Conservation (phyloP, 768 basidiomycete genomes). For the Melanogaster broomeanus region DNA sequence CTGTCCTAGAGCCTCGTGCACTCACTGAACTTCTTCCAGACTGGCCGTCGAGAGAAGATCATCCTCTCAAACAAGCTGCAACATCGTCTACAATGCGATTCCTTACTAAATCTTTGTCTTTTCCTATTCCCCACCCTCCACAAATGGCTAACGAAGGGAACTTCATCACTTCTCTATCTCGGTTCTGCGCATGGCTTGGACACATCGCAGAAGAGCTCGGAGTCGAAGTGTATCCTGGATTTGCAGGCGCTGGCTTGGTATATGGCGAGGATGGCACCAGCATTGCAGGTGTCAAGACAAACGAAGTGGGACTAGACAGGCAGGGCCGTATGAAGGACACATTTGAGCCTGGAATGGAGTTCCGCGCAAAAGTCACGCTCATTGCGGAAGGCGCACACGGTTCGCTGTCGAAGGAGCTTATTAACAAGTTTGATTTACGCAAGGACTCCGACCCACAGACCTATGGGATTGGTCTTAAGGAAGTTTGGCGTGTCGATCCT, state of each 20-base stretch:
- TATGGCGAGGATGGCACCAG: slow-evolving; percentile 52
- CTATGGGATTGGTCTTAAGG: slow-evolving; percentile 94
- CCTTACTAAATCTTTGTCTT: slow-evolving; percentile 64
- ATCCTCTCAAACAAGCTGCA: slow-evolving; percentile 82
- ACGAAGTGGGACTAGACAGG: slow-evolving; percentile 90
- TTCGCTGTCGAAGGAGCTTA: slow-evolving; percentile 78
- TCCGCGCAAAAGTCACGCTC: slow-evolving; percentile 87
- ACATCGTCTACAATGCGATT: slow-evolving; percentile 83
- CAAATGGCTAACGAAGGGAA: slow-evolving; percentile 97
- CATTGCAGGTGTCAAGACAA: slow-evolving; percentile 77
- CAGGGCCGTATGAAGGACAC: slow-evolving; percentile 74
- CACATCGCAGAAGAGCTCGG: slow-evolving; percentile 82
- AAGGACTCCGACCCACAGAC: slow-evolving; percentile 79
- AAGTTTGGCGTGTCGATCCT: slow-evolving; percentile 89
- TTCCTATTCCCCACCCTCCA: slow-evolving; percentile 93
- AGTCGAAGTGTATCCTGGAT: slow-evolving; percentile 96
- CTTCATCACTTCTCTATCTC: slow-evolving; percentile 88
- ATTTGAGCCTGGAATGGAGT: slow-evolving; percentile 97
- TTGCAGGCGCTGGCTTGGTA: slow-evolving; percentile 86
- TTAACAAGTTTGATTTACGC: slow-evolving; percentile 73
- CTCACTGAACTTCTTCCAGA: slow-evolving; percentile 88
- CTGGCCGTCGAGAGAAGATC: slow-evolving; percentile 66
- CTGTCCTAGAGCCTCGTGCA: slow-evolving; percentile 91
- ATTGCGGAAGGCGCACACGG: slow-evolving; percentile 97
- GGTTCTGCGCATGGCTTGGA: slow-evolving; percentile 88